A percentile compares a stretch with the other conserved stretches of the same genome.
Conservation (phyloP, 2,329 filamentous ascomycete species). For the Cladosporium velox region DNA sequence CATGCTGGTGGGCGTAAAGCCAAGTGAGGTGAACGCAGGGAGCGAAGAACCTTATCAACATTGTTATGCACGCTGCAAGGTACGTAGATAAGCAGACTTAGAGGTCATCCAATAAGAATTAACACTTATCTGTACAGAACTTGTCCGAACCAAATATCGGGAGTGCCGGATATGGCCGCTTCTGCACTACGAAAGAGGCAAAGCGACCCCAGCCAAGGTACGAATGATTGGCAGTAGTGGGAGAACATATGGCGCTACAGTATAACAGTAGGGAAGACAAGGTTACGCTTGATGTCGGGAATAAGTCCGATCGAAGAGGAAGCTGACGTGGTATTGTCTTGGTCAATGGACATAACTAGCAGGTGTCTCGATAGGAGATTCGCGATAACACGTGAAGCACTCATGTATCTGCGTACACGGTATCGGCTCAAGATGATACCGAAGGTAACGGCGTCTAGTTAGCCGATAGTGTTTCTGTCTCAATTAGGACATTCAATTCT, state of each 20-base stretch:
- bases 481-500: neutral
- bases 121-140: neutral
- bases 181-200: neutral
- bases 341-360: neutral
- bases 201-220: neutral
- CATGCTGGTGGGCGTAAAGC: neutral
- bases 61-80: conserved; percentile 3
- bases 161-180: neutral
- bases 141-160: neutral
- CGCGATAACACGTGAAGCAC: neutral
- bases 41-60: neutral
- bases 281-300: neutral
- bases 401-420: neutral
- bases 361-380: neutral
- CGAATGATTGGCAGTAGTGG: neutral
- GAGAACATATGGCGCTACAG: neutral
- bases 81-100: conserved; percentile 4
- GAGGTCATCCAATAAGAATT: neutral
- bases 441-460: neutral
- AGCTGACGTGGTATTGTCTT: neutral
- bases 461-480: neutral
- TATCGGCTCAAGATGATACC: neutral
- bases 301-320: neutral
- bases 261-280: neutral
- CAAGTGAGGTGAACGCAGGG: neutral